A percentile compares a stretch with the other conserved stretches of the same genome.
These are phyloP conservation scores for Phytophthora chlamydospora DNA, from an alignment of 352 stramenopile species.

Conservation along the genomic window DNA sequence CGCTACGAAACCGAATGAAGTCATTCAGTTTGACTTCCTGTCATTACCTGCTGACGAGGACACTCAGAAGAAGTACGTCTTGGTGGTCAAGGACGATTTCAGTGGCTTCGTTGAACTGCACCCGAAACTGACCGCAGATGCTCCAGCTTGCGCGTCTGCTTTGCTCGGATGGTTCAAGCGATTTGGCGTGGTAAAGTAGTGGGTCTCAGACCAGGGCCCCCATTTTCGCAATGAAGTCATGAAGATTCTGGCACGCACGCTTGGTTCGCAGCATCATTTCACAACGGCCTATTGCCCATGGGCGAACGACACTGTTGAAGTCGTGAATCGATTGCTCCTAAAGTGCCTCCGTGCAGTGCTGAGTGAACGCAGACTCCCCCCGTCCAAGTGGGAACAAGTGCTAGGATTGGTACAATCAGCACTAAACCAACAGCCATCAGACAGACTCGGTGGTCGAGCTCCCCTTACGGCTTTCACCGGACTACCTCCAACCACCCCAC, in stretches of 20 bases:
- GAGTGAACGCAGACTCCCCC: slow-evolving; percentile 1
- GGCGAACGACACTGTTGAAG: slow-evolving; percentile 42
- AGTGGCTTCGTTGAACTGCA: slow-evolving; percentile 2
- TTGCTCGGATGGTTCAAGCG: slow-evolving; percentile 37
- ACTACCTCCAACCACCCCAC: background rate
- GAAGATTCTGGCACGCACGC: no score
- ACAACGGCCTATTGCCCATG: slow-evolving; percentile 34
- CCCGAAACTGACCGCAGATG: no score
- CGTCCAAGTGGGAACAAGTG: background rate
- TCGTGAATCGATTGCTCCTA: slow-evolving; percentile 35
- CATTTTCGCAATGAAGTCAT: slow-evolving; percentile 46
- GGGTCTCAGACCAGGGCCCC: slow-evolving; percentile 33
- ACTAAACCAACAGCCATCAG: background rate
- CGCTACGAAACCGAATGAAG: slow-evolving; percentile 40
- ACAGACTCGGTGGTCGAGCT: background rate
- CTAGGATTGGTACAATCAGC: slow-evolving; percentile 3
- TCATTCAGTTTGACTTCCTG: slow-evolving; percentile 48
- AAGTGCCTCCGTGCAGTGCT: background rate
- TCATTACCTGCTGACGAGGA: slow-evolving; percentile 16
- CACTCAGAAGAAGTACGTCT: slow-evolving; percentile 19
- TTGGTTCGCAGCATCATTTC: slow-evolving; percentile 36
- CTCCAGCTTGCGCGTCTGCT: background rate
- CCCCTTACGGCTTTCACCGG: slow-evolving; percentile 10
- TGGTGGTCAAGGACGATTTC: slow-evolving; percentile 8
- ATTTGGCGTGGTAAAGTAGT: slow-evolving; percentile 28